phyloP scores from a whole-genome alignment of 352 stramenopile genomes.

The Ophiocytium majus region DNA sequence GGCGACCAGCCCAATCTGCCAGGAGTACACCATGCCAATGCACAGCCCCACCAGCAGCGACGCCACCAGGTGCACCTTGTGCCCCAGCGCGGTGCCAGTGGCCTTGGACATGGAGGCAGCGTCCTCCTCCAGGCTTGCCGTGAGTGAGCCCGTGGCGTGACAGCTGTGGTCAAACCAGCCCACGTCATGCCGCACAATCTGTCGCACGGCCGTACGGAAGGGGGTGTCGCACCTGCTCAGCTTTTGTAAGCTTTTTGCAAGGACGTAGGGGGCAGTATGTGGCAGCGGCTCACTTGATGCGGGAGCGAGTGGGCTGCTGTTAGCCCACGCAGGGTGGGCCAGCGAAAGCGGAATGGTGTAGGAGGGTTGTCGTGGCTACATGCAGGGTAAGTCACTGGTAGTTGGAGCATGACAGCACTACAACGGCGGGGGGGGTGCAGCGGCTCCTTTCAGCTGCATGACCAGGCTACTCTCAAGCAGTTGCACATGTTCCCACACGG shows the following conservation, averaged over 20 bases:
- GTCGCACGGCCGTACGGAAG: not conserved
- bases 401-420: too few relatives aligned
- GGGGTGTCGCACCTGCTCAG: not conserved
- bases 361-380: not conserved
- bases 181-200: not conserved
- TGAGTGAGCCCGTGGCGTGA: slow-evolving; percentile 69
- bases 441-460: too few relatives aligned
- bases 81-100: not conserved
- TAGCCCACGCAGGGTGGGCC: slow-evolving; percentile 76
- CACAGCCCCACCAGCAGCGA: not conserved
- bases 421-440: too few relatives aligned
- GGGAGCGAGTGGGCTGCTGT: slow-evolving; percentile 40
- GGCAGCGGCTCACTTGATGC: not conserved
- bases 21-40: not conserved
- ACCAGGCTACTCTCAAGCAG: too few relatives aligned
- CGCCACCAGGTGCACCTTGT: not conserved
- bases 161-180: slow-evolving; percentile 39
- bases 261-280: too few relatives aligned
- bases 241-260: not conserved
- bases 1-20: not conserved
- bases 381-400: too few relatives aligned
- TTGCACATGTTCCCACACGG: too few relatives aligned
- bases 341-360: slow-evolving; percentile 60
- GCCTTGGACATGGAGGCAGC: slow-evolving; percentile 31
- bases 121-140: slow-evolving; percentile 68